Evolutionary conservation across 129 eudicot genomes (phyloP).

Genomic region (Artemisia tridentata): DNA sequence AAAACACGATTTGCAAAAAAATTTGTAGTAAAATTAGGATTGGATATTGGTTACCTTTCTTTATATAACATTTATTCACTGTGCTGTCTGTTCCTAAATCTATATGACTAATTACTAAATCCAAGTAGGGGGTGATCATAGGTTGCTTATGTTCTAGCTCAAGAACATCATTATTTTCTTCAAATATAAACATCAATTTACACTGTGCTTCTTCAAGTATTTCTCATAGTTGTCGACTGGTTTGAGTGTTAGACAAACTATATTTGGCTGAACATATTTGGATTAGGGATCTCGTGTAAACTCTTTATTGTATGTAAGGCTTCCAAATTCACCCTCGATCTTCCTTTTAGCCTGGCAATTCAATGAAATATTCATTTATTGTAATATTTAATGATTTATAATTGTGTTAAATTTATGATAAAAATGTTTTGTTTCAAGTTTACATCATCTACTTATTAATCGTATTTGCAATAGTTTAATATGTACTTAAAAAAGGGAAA

Average conservation of each 20-base stretch:
- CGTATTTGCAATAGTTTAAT: too few species aligned
- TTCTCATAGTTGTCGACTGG: background rate
- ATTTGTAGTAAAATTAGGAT: too few species aligned
- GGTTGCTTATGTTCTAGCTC: background rate
- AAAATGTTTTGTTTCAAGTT: too few species aligned
- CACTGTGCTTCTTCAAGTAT: background rate
- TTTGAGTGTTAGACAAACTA: background rate
- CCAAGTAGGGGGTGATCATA: slow-evolving; percentile 2
- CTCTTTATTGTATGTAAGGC: background rate
- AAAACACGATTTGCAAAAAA: too few species aligned
- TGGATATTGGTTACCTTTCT: too few species aligned
- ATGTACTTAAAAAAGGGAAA: too few species aligned
- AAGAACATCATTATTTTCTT: background rate
- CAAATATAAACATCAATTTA: too few species aligned
- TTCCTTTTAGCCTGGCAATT: background rate
- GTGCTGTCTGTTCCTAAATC: background rate
- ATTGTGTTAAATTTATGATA: too few species aligned
- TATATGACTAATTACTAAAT: background rate
- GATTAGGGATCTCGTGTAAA: slow-evolving; percentile 7
- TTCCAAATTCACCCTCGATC: background rate
- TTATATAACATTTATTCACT: too few species aligned
- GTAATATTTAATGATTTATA: too few species aligned
- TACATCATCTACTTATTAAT: too few species aligned
- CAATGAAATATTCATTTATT: background rate
- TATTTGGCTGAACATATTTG: slow-evolving; percentile 8